Conservation (phyloP, 2,329 filamentous ascomycete species). For the Teratosphaeria gauchensis region DNA sequence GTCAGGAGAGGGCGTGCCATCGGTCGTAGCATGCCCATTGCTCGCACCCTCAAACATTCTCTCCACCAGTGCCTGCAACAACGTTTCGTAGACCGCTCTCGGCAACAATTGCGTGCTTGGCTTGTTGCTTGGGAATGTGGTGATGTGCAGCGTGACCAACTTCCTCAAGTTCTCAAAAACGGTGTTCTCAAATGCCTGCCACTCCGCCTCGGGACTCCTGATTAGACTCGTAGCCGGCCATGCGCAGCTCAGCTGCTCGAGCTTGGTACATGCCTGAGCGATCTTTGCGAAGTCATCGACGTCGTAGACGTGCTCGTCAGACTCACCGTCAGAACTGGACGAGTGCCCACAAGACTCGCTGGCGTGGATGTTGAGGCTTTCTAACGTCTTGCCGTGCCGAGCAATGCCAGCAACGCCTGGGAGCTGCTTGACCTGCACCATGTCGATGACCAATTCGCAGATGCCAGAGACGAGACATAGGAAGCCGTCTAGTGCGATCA, state of each 20-base stretch:
- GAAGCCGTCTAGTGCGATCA: constrained; percentile 39
- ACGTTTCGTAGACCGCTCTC: constrained; percentile 35
- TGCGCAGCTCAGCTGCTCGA: constrained; percentile 39
- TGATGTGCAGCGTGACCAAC: constrained; percentile 39
- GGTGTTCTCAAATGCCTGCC: constrained; percentile 31
- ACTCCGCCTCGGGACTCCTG: constrained; percentile 32
- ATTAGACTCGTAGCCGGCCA: constrained; percentile 38
- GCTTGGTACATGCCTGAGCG: constrained; percentile 32
- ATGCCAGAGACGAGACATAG: constrained; percentile 38
- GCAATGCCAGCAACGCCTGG: constrained; percentile 35
- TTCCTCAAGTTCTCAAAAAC: constrained; percentile 21
- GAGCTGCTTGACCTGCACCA: constrained; percentile 31
- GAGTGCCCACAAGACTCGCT: constrained; percentile 8
- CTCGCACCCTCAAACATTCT: constrained; percentile 17
- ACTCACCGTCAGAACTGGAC: constrained; percentile 14
- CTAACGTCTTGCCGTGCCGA: constrained; percentile 38
- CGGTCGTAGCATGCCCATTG: background rate
- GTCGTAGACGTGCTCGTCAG: constrained; percentile 37
- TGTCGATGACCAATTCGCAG: constrained; percentile 34
- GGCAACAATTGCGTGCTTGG: constrained; percentile 32
- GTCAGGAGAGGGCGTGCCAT: background rate
- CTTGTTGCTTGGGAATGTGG: constrained; percentile 38
- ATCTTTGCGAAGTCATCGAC: constrained; percentile 36
- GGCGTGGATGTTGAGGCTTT: constrained; percentile 36
- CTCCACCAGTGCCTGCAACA: constrained; percentile 26